Evolutionary conservation across 306 rosid species (phyloP).

Genomic region (Fragaria iinumae): DNA sequence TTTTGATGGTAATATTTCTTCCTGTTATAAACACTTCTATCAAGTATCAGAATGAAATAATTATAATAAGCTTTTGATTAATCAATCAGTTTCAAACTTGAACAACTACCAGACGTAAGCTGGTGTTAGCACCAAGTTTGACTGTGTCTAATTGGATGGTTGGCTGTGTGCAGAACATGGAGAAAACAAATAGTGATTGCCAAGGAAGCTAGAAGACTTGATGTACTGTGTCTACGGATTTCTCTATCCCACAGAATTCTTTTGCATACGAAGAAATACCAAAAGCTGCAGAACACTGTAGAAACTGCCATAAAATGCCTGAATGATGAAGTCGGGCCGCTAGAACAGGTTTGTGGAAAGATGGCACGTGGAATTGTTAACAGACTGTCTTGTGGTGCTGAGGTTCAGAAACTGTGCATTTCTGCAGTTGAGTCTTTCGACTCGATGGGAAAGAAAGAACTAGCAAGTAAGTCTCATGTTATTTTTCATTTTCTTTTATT

Average conservation of each 20-base stretch:
- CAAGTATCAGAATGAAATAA: not conserved
- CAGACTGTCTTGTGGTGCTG: constrained; percentile 83
- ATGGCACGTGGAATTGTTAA: constrained; percentile 84
- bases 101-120: not conserved
- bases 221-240: constrained; percentile 63
- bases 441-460: constrained; percentile 47
- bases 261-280: constrained; percentile 50
- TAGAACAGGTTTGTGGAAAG: constrained; percentile 64
- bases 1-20: not conserved
- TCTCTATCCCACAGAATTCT: constrained; percentile 72
- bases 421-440: constrained; percentile 67
- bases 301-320: constrained; percentile 59
- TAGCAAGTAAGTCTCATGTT: constrained; percentile 50
- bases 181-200: constrained; percentile 71
- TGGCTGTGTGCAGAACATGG: constrained; percentile 67
- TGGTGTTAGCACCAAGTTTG: not conserved
- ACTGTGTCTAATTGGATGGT: constrained; percentile 6
- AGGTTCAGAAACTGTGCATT: constrained; percentile 78
- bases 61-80: not conserved
- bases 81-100: not conserved
- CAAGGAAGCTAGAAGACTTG: constrained; percentile 91
- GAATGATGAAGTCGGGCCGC: constrained; percentile 69
- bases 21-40: not conserved
- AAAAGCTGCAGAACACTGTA: constrained; percentile 51
- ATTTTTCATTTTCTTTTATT: constrained; percentile 4